A percentile compares a stretch with the other conserved stretches of the same genome.
Conservation (phyloP, 129 eudicot species). For the Flaveria brownii region DNA sequence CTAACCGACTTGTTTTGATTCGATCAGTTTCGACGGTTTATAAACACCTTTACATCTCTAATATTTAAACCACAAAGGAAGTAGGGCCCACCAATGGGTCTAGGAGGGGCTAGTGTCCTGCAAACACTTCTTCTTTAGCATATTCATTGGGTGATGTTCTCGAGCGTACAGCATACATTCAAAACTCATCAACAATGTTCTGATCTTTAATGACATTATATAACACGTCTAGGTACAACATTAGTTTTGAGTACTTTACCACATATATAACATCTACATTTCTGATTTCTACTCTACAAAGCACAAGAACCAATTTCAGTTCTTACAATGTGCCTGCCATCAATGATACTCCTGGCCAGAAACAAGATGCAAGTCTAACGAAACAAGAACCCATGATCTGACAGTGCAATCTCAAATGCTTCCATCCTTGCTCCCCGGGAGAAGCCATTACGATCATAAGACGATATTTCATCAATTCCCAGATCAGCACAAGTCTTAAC, state of each 20-base stretch:
- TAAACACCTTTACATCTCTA: not conserved
- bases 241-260: slow-evolving; percentile 7
- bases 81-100: not conserved
- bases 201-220: not conserved
- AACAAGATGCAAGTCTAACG: slow-evolving; percentile 33
- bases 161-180: not conserved
- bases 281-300: slow-evolving; percentile 13
- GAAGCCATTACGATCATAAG: slow-evolving; percentile 83
- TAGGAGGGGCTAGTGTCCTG: not conserved
- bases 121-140: not conserved
- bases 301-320: not conserved
- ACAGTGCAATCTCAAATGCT: slow-evolving; percentile 83
- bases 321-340: slow-evolving; percentile 23
- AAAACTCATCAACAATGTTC: not conserved
- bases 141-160: not conserved
- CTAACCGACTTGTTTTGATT: not conserved
- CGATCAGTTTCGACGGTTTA: not conserved
- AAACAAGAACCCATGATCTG: slow-evolving; percentile 72
- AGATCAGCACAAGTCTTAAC: slow-evolving; percentile 68
- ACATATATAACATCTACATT: not conserved
- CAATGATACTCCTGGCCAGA: not conserved
- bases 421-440: slow-evolving; percentile 70
- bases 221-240: not conserved
- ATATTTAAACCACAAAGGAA: not conserved
- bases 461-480: slow-evolving; percentile 68